phyloP scores from a whole-genome alignment of 2,329 filamentous ascomycete genomes.

The Pyrenophora seminiperda region DNA sequence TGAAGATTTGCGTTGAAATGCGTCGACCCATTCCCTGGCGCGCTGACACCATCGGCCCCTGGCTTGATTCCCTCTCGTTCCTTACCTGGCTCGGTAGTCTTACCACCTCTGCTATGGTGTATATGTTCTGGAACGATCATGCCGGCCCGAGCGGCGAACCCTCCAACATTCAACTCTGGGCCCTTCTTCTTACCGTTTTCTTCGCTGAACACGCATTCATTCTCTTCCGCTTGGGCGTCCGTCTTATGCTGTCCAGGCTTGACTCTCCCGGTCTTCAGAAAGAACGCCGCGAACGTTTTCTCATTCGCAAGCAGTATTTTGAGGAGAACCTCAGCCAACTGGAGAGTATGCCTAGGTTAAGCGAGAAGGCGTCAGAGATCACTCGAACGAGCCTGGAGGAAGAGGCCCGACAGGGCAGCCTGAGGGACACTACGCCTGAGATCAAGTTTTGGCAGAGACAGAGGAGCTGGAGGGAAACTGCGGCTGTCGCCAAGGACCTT shows the following conservation, averaged over 20 bases:
- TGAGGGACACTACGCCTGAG: conserved; percentile 51
- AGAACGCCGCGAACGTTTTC: conserved; percentile 79
- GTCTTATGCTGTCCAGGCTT: conserved; percentile 74
- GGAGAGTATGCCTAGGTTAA: conserved; percentile 49
- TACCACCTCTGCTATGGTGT: conserved; percentile 85
- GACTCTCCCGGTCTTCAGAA: conserved; percentile 87
- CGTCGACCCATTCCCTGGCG: conserved; percentile 88
- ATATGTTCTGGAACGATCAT: conserved; percentile 77
- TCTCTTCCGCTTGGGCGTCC: conserved; percentile 73
- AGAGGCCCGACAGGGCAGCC: conserved; percentile 51
- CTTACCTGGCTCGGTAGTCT: conserved; percentile 93
- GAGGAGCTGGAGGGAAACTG: conserved; percentile 57
- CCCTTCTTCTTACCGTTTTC: conserved; percentile 78
- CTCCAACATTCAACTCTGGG: conserved; percentile 76
- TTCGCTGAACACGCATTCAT: conserved; percentile 90
- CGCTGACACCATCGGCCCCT: conserved; percentile 92
- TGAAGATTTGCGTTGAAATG: conserved; percentile 91
- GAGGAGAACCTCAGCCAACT: conserved; percentile 71
- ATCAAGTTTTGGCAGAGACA: conserved; percentile 61
- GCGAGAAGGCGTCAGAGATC: conserved; percentile 61
- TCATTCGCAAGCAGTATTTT: conserved; percentile 78
- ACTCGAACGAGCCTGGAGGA: conserved; percentile 69
- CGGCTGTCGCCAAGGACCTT: conserved; percentile 56
- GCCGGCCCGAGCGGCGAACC: conserved; percentile 69
- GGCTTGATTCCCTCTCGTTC: conserved; percentile 83